phyloP scores from a whole-genome alignment of 2,329 filamentous ascomycete genomes.

The Mariannaea sp. region DNA sequence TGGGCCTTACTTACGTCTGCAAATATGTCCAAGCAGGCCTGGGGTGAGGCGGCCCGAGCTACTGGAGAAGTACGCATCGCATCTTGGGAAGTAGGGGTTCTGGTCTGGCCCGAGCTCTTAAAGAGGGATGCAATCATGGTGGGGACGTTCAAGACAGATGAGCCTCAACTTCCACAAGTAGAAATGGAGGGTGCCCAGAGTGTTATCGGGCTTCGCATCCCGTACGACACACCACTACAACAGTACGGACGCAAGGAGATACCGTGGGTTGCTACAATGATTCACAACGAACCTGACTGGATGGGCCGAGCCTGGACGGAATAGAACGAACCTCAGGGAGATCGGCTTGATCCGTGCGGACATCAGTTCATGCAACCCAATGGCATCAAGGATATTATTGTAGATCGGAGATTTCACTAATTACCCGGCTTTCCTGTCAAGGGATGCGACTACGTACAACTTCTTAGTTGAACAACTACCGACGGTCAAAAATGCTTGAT shows the following conservation, averaged over 20 bases:
- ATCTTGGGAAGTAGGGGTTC: conserved; percentile 82
- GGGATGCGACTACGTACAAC: conserved; percentile 3
- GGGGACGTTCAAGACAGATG: conserved; percentile 68
- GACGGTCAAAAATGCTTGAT: background rate
- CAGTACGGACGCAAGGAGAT: conserved; percentile 65
- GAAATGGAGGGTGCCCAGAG: conserved; percentile 34
- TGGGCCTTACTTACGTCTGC: conserved; percentile 91
- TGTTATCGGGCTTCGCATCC: conserved; percentile 74
- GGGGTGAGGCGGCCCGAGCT: conserved; percentile 68
- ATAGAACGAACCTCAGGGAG: conserved; percentile 11
- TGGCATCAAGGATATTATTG: background rate
- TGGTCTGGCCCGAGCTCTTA: conserved; percentile 75
- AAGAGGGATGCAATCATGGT: conserved; percentile 63
- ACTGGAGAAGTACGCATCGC: conserved; percentile 70
- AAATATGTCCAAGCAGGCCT: conserved; percentile 89
- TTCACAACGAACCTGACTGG: conserved; percentile 67
- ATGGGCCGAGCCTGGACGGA: conserved; percentile 49
- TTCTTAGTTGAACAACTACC: background rate
- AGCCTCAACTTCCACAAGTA: conserved; percentile 43
- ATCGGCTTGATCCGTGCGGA: conserved; percentile 6
- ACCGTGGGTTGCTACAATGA: conserved; percentile 76
- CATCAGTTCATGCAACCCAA: background rate
- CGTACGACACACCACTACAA: conserved; percentile 79
- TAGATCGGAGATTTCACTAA: background rate
- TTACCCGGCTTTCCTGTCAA: background rate